Evolutionary conservation across 768 basidiomycete genomes (phyloP).

Genomic region (Podaxis carcinomalis): DNA sequence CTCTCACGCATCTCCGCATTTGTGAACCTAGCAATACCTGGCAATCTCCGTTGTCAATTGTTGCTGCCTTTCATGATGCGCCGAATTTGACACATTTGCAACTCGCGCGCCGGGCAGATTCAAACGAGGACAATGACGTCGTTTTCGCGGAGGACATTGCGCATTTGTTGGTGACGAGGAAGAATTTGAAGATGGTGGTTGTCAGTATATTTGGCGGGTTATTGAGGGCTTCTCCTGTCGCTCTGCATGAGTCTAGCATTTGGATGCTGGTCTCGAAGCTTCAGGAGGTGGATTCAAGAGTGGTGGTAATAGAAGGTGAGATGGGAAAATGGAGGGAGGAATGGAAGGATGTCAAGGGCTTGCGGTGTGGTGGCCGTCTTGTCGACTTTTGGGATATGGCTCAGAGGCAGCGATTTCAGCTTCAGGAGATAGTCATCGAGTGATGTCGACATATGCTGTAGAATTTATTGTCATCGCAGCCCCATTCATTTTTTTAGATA

Average conservation of each 20-base stretch:
- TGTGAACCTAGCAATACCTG: constrained; percentile 34
- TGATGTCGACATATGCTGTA: not conserved
- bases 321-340: constrained; percentile 22
- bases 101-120: constrained; percentile 33
- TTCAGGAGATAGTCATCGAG: not conserved
- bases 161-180: constrained; percentile 22
- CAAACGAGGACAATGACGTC: constrained; percentile 37
- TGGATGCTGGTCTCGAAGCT: constrained; percentile 22
- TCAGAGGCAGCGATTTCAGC: not conserved
- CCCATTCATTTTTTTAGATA: not conserved
- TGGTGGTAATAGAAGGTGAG: constrained; percentile 20
- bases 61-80: constrained; percentile 28
- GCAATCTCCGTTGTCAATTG: constrained; percentile 29
- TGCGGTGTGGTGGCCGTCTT: constrained; percentile 16
- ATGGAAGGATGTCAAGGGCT: constrained; percentile 16
- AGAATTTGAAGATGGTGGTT: constrained; percentile 29
- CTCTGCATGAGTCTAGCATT: constrained; percentile 21
- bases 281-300: constrained; percentile 18
- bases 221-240: constrained; percentile 9
- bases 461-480: not conserved
- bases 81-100: constrained; percentile 35
- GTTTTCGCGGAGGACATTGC: constrained; percentile 30
- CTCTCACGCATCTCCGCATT: constrained; percentile 33
- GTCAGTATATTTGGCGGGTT: constrained; percentile 27
- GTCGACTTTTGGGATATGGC: constrained; percentile 18